Base-by-base conservation (phyloP, 768 basidiomycete genomes). In the Mrakia hoshinonis region DNA sequence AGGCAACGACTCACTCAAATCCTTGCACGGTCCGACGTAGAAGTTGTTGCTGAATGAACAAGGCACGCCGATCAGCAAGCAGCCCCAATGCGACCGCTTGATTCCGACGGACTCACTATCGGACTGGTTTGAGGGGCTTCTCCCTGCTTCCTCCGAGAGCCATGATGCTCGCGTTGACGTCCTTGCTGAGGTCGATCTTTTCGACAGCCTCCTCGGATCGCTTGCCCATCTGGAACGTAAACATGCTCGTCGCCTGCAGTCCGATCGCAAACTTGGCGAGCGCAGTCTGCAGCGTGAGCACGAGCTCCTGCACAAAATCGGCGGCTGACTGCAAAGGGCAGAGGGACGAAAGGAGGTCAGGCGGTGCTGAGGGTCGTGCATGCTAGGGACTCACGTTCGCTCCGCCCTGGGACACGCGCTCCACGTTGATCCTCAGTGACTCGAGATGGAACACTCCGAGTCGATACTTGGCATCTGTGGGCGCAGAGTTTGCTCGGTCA, bases 381-480 rank as follows among this genome's bases (percentile, higher is more conserved):
- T n/a, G n/a, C n/a, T 22, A 9, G 47, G 4, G 24, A 68, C 64
- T 20, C 24, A 66, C 65, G 36, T 72, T 72, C 3, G 65, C 47
- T 20, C 72, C 72, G 11, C 67, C 60, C 24, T 62, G 46, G 22
- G 43, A 39, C 3, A 73, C 67, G 31, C 58, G 48, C 26, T 73
- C 72, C 20, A 73, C 51, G 54, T 69, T 69, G 61, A 73, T 73
- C 31, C 72, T 60, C 0, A 73, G 54, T 1, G 47, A 51, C 39
- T 73, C 72, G 11, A 73, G 67, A 22, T 73, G 67, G 29, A 73
- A 73, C 1, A 73, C 67, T 22, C 65, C 70, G n/a, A 49, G 26
- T 24, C 70, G 39, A 29, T 72, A 72, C 49, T 70, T 70, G 4
- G 61, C 61, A 34, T 70, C 69, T 69, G 68, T 6, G 2, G 24